Evolutionary conservation across 1,284 basidiomycete genomes (phyloP).

Genomic region (Ganoderma lucidum): DNA sequence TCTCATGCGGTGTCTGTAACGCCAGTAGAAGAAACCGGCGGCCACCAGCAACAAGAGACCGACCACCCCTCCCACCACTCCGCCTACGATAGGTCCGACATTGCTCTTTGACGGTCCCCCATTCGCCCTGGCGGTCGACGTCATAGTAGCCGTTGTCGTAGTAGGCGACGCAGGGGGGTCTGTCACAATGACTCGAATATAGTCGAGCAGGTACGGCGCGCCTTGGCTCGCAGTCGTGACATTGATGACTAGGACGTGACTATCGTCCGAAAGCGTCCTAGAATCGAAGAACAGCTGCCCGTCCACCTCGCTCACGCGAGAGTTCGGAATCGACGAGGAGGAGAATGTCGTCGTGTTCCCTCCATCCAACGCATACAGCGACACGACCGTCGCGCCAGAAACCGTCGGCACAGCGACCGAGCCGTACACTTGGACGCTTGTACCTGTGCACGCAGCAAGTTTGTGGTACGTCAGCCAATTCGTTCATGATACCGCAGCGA

Average conservation of each 20-base stretch:
- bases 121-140: neutral
- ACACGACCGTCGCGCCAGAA: slow-evolving; percentile 14
- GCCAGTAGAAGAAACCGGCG: slow-evolving; percentile 21
- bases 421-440: slow-evolving; percentile 22
- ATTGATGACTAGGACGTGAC: slow-evolving; percentile 20
- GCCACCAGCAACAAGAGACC: slow-evolving; percentile 17
- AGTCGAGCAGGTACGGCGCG: slow-evolving; percentile 25
- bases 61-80: slow-evolving; percentile 19
- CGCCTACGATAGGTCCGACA: slow-evolving; percentile 24
- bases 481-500: neutral
- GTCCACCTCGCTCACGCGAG: slow-evolving; percentile 16
- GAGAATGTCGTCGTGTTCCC: slow-evolving; percentile 17
- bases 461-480: neutral
- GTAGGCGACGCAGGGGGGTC: neutral
- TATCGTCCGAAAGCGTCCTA: slow-evolving; percentile 18
- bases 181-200: slow-evolving; percentile 21
- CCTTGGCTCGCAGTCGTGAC: slow-evolving; percentile 18
- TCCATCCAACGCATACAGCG: slow-evolving; percentile 20
- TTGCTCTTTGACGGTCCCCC: slow-evolving; percentile 15
- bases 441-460: slow-evolving; percentile 11
- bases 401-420: slow-evolving; percentile 21
- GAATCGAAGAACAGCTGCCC: slow-evolving; percentile 23
- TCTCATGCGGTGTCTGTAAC: slow-evolving; percentile 21
- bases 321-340: slow-evolving; percentile 8
- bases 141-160: slow-evolving; percentile 13